These are phyloP conservation scores for Cynanchum wilfordii DNA, from an alignment of 257 asterid genomes.

Conservation along the genomic window DNA sequence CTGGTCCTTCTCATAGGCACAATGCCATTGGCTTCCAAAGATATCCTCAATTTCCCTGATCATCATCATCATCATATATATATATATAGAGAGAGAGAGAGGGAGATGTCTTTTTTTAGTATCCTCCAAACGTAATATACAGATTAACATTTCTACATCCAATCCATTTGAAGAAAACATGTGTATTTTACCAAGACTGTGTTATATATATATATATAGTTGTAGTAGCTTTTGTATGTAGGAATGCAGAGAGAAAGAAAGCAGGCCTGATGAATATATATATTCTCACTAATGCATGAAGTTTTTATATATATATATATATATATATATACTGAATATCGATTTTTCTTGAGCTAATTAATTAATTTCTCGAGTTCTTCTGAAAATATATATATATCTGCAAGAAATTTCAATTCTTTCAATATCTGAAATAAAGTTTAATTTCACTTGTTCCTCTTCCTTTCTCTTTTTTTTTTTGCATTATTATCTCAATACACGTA, in stretches of 20 bases:
- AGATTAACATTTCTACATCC: too few relatives aligned
- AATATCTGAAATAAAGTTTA: too few relatives aligned
- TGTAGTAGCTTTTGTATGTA: neutral
- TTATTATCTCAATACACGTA: too few relatives aligned
- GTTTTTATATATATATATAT: too few relatives aligned
- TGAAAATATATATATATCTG: too few relatives aligned
- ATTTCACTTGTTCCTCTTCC: too few relatives aligned
- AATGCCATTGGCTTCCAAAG: constrained; percentile 43
- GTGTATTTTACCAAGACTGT: neutral
- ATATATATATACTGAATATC: neutral
- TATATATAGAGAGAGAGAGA: neutral
- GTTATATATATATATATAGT: too few relatives aligned
- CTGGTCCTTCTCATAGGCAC: constrained; percentile 63
- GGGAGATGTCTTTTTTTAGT: neutral
- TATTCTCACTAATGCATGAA: neutral
- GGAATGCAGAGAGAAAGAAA: neutral
- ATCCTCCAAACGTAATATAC: neutral
- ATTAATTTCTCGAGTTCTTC: neutral
- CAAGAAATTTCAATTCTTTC: too few relatives aligned
- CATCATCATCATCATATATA: constrained; percentile 16
- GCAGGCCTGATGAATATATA: neutral
- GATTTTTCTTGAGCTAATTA: neutral
- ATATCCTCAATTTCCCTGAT: constrained; percentile 25
- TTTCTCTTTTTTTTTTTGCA: too few relatives aligned
- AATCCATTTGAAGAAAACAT: too few relatives aligned